phyloP scores from a whole-genome alignment of 2,329 filamentous ascomycete species.

The Fusarium falciforme region DNA sequence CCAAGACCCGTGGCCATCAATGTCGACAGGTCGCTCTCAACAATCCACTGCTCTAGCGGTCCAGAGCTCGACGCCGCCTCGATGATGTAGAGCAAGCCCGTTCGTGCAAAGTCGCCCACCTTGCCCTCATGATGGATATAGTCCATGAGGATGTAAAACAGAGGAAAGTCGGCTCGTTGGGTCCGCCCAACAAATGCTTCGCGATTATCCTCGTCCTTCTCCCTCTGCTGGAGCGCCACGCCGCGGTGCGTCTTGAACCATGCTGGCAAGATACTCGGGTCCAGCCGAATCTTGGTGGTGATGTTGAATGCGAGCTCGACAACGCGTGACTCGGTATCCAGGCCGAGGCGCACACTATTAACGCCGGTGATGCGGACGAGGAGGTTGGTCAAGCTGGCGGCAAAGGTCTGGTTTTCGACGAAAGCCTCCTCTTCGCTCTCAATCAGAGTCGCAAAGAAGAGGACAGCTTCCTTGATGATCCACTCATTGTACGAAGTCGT shows the following conservation, averaged over 20 bases:
- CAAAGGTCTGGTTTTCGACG: slow-evolving; percentile 86
- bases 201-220: slow-evolving; percentile 68
- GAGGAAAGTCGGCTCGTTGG: slow-evolving; percentile 90
- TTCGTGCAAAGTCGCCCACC: slow-evolving; percentile 94
- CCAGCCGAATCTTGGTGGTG: slow-evolving; percentile 92
- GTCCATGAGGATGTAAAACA: slow-evolving; percentile 96
- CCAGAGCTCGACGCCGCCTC: slow-evolving; percentile 88
- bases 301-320: slow-evolving; percentile 96
- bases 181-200: slow-evolving; percentile 86
- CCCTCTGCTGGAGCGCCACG: slow-evolving; percentile 48
- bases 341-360: slow-evolving; percentile 77
- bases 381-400: slow-evolving; percentile 87
- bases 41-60: slow-evolving; percentile 92
- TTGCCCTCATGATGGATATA: slow-evolving; percentile 97
- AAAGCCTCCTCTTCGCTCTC: slow-evolving; percentile 98
- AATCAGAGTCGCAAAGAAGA: slow-evolving; percentile 90
- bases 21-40: slow-evolving; percentile 95
- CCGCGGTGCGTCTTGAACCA: slow-evolving; percentile 80
- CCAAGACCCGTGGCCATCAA: slow-evolving; percentile 97
- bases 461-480: slow-evolving; percentile 85
- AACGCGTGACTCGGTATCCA: slow-evolving; percentile 87
- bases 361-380: slow-evolving; percentile 81
- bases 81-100: slow-evolving; percentile 93
- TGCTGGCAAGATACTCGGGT: slow-evolving; percentile 85
- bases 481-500: slow-evolving; percentile 85